These are phyloP conservation scores for Funneliformis caledonium DNA, from an alignment of 371 early-diverging fungal species.

Conservation along the genomic window DNA sequence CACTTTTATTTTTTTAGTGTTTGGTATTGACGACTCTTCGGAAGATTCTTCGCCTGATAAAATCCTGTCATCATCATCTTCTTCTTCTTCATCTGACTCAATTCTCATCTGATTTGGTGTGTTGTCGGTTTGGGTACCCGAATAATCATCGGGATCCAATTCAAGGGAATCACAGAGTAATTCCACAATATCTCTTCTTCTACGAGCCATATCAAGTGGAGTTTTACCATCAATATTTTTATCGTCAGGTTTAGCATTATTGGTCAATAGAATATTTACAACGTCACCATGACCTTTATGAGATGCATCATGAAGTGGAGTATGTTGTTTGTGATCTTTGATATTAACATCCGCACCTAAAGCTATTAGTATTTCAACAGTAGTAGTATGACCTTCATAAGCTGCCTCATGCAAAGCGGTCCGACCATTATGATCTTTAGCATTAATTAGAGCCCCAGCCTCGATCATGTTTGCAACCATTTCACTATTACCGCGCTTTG, in stretches of 20 bases:
- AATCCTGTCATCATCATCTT: neutral
- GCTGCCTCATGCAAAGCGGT: conserved; percentile 85
- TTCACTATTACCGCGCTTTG: conserved; percentile 64
- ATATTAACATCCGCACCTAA: conserved; percentile 38
- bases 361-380: conserved; percentile 60
- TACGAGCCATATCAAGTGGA: conserved; percentile 59
- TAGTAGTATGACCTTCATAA: conserved; percentile 66
- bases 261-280: conserved; percentile 56
- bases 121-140: neutral
- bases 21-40: neutral
- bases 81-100: neutral
- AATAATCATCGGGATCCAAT: neutral
- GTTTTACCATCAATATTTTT: conserved; percentile 56
- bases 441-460: conserved; percentile 63
- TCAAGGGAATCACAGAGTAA: conserved; percentile 42
- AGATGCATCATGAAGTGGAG: conserved; percentile 85
- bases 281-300: conserved; percentile 67
- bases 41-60: neutral
- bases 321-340: conserved; percentile 43
- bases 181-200: conserved; percentile 44
- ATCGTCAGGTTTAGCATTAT: conserved; percentile 36
- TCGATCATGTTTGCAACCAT: conserved; percentile 61
- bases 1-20: neutral
- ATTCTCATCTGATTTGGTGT: neutral
- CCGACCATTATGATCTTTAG: conserved; percentile 62